Percentiles rank a stretch among this genome's conserved stretches.
Evolutionary conservation across 176 grass and related monocot species (phyloP).

Genomic region (Cenchrus americanus): DNA sequence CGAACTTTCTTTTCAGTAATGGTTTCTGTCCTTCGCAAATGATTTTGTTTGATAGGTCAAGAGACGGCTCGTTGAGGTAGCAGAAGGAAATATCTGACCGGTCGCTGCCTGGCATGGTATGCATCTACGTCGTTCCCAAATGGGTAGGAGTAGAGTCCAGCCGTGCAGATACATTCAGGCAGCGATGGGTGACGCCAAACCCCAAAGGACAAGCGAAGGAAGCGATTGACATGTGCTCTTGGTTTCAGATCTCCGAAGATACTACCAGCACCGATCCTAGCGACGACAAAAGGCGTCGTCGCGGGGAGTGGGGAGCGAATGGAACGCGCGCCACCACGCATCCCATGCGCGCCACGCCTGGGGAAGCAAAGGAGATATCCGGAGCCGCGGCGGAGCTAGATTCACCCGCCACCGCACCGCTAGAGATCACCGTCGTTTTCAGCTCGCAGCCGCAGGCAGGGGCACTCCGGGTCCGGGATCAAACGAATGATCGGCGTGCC

Average conservation of each 20-base stretch:
- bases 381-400: not conserved
- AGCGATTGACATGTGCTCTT: not conserved
- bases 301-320: constrained; percentile 1
- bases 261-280: not conserved
- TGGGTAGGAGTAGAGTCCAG: not conserved
- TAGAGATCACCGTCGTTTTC: constrained; percentile 45
- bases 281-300: constrained; percentile 5
- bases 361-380: not conserved
- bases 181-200: not conserved
- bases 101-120: not conserved
- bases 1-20: not conserved
- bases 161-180: not conserved
- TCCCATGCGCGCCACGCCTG: constrained; percentile 12
- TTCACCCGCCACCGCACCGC: constrained; percentile 27
- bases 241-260: constrained; percentile 17
- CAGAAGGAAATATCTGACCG: not conserved
- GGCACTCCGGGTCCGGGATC: not conserved
- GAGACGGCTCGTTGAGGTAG: not conserved
- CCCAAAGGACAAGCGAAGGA: not conserved
- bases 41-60: not conserved
- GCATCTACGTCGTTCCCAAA: constrained; percentile 15
- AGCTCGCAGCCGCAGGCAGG: not conserved
- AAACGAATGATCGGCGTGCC: not conserved
- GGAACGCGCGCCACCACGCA: not conserved
- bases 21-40: not conserved